Base-by-base conservation (phyloP, 164 flowering plant species). In the Santalum album region DNA sequence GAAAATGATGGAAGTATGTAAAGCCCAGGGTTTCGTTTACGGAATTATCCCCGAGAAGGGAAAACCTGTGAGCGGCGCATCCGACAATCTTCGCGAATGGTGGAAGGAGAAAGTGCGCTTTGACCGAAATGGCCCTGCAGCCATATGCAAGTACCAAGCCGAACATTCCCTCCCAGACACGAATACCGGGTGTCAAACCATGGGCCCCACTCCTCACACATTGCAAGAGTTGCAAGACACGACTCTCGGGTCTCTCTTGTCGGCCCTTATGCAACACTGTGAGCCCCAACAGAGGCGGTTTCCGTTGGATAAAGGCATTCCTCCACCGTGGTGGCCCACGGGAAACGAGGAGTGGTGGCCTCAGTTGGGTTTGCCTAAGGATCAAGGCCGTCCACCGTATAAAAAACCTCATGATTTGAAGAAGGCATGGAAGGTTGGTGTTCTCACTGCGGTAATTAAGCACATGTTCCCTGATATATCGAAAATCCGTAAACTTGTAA, bases 11-110 rank as follows among this genome's bases (percentile, higher is more conserved):
- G 96, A 87, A 52, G 88, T 85, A 9, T 87, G 96, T 43, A 83
- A 87, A 47, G 96, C 92, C 32, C 96, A 83, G 59, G 96, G 96
- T 0, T 87, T 87, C 44, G 96, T 87, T 6, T 87, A 87, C 64
- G 96, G 96, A 19, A 85, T 87, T 54, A 81, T 87, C 51, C 92
- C 92, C 0, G 96, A 87, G 73, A 87, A 85, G 45, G 96, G 96
- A 21, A 87, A 87, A 51, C 92, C 96, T 0, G 92, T 85, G n/a
- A 81, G 86, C 19, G 96, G 96, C 23, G 84, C 96, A 6, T 87
- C 92, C 6, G 96, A 87, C 54, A 85, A 85, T 54, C 83, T 87
- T 4, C 70, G 96, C 6, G 96, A 75, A 3, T 87, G 96, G 96
- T 87, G 96, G 96, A 87, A 87, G 66, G 96, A 87, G 52, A 83